Conservation (phyloP, 2,329 filamentous ascomycete species). For the Colletotrichum simmondsii region DNA sequence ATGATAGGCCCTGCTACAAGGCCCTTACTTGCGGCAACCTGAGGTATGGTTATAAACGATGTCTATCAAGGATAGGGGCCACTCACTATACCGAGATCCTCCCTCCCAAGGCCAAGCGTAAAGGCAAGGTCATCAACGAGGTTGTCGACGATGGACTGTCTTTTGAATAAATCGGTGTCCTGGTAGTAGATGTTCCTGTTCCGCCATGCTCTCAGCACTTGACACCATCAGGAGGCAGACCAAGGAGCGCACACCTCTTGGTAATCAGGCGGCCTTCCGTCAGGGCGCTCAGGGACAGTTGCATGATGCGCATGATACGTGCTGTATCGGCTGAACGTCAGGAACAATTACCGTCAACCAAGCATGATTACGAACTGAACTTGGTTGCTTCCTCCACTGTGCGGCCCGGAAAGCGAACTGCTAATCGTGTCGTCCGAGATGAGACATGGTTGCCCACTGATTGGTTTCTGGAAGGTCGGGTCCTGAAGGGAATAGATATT, state of each 20-base stretch:
- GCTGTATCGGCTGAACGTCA: constrained; percentile 49
- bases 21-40: constrained; percentile 81
- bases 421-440: not conserved
- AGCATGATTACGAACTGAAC: constrained; percentile 55
- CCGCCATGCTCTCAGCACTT: not conserved
- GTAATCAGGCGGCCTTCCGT: constrained; percentile 65
- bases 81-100: constrained; percentile 76
- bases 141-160: constrained; percentile 74
- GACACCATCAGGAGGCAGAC: not conserved
- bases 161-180: constrained; percentile 76
- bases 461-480: constrained; percentile 38
- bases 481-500: constrained; percentile 59
- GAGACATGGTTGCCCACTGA: constrained; percentile 3
- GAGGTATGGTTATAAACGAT: not conserved
- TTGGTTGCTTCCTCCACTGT: constrained; percentile 59
- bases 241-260: constrained; percentile 62
- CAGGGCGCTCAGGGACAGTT: constrained; percentile 69
- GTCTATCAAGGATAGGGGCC: not conserved
- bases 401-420: constrained; percentile 59
- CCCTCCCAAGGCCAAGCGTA: constrained; percentile 73
- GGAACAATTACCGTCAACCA: not conserved
- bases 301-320: constrained; percentile 67
- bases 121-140: constrained; percentile 80
- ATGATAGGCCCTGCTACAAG: constrained; percentile 70
- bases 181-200: constrained; percentile 83